Evolutionary conservation across 441 rosid species (phyloP), one percentile per base, ranked within the genome.

Genomic region (Flueggea neowawraea): DNA sequence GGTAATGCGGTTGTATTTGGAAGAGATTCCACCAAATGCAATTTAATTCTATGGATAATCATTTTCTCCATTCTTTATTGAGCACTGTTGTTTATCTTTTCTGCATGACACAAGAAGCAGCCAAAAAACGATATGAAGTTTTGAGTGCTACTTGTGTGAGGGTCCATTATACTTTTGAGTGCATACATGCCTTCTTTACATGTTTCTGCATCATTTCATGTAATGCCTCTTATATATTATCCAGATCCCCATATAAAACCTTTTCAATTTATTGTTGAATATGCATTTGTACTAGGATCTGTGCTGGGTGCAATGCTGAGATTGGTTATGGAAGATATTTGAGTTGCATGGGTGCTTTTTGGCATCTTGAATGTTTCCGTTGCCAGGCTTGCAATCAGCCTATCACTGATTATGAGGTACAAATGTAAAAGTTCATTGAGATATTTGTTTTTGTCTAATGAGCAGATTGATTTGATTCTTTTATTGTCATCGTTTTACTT

Each of bases 341-440:
- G 68, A 95, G 86, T 77, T 89, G 96, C 71, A 83, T 89, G 95
- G 90, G 82, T 61, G 82, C 82, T 52, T 76, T 87, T 72, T 95
- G 99, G 99, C 99, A 95, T 78, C 97, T 98, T 16, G 91, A 86
- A 76, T 95, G 99, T 77, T 91, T 95, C 67, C 62, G 97, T 13
- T 95, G 98, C 76, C 72, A 69, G 52, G 82, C 84, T 69, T 95
- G 99, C 77, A 78, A 85, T 61, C 80, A 55, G 51, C 98, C 99
- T 44, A 95, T 95, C 56, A 67, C 84, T 55, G 98, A 91, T 77
- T 67, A 82, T 62, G 98, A 91, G 99, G 99, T 94, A 51, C 52
- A 61, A 57, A 69, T 59, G 22, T 52, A 10, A 44, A 31, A 57
- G n/a, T 63, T 48, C 16, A 49, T 16, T 45, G 41, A 55, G 16